Evolutionary conservation across 805 yeast species (phyloP).

Genomic region (Starmerella stigmatis): DNA sequence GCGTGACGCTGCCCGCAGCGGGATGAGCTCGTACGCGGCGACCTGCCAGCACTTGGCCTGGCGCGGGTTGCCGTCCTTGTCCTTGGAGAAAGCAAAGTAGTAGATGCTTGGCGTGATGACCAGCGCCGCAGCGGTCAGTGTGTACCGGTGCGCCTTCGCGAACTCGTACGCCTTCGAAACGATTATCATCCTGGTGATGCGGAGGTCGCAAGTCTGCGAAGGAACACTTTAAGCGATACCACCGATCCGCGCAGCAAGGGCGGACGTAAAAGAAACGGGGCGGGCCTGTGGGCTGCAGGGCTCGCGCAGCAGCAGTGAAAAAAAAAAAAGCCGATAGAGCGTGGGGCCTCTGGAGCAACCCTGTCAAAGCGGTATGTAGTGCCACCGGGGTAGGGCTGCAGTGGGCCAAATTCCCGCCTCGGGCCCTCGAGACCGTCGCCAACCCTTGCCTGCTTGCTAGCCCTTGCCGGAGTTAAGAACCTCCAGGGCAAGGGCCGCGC

Average conservation of each 20-base stretch:
- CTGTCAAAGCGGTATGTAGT: too few relatives aligned
- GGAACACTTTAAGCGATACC: background rate
- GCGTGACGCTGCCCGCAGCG: constrained; percentile 81
- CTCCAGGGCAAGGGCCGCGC: too few relatives aligned
- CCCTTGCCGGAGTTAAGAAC: too few relatives aligned
- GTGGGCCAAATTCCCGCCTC: too few relatives aligned
- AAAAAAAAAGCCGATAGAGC: constrained; percentile 1
- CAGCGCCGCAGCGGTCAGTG: constrained; percentile 3
- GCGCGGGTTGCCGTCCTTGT: constrained; percentile 19
- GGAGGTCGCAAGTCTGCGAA: background rate
- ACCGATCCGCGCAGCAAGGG: constrained; percentile 3
- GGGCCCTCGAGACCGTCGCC: too few relatives aligned
- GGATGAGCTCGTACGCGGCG: constrained; percentile 79
- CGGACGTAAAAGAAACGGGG: background rate
- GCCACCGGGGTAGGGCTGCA: too few relatives aligned
- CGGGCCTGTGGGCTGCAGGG: constrained; percentile 3
- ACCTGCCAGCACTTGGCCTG: constrained; percentile 80
- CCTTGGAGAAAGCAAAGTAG: constrained; percentile 12
- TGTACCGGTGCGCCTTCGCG: constrained; percentile 3
- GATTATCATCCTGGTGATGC: background rate
- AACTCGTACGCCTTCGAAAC: constrained; percentile 1
- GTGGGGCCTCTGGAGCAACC: background rate
- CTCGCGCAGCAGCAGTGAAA: background rate
- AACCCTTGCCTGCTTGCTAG: too few relatives aligned
- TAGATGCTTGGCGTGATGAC: constrained; percentile 3